Evolutionary conservation across 257 asterid genomes (phyloP).

Genomic region (Rubia yunnanensis): DNA sequence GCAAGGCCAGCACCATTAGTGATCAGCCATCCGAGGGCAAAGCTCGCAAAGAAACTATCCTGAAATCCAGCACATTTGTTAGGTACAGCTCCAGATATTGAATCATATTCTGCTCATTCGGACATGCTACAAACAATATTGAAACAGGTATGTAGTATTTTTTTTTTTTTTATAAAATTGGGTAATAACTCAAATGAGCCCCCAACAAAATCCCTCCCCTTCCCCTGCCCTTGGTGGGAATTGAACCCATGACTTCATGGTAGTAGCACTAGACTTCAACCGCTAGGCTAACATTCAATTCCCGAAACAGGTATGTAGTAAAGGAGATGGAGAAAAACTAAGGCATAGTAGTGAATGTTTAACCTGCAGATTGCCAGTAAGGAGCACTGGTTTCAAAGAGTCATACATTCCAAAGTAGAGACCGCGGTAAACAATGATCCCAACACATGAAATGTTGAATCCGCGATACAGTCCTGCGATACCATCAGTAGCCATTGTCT

Average conservation of each 20-base stretch:
- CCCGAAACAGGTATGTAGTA: no score
- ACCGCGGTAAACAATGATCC: constrained; percentile 42
- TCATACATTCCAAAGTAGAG: constrained; percentile 42
- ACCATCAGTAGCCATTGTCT: constrained; percentile 35
- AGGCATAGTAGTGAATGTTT: background rate
- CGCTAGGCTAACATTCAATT: no score
- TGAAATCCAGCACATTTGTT: constrained; percentile 10
- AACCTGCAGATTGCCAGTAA: constrained; percentile 30
- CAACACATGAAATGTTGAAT: constrained; percentile 38
- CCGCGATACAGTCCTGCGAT: constrained; percentile 42
- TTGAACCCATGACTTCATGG: no score
- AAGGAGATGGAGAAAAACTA: background rate
- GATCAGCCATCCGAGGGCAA: constrained; percentile 34
- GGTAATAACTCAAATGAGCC: no score
- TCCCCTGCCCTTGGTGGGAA: no score
- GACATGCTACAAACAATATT: background rate
- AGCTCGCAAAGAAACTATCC: constrained; percentile 40
- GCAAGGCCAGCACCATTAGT: constrained; percentile 42
- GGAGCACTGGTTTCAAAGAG: constrained; percentile 37
- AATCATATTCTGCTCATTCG: background rate
- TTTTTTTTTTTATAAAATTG: no score
- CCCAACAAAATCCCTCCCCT: no score
- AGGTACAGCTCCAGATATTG: background rate
- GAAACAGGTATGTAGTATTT: background rate
- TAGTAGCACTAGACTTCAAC: no score